Evolutionary conservation across 2,329 filamentous ascomycete genomes (phyloP), one percentile per base, ranked within the genome.

Genomic region (Dactylella cylindrospora): DNA sequence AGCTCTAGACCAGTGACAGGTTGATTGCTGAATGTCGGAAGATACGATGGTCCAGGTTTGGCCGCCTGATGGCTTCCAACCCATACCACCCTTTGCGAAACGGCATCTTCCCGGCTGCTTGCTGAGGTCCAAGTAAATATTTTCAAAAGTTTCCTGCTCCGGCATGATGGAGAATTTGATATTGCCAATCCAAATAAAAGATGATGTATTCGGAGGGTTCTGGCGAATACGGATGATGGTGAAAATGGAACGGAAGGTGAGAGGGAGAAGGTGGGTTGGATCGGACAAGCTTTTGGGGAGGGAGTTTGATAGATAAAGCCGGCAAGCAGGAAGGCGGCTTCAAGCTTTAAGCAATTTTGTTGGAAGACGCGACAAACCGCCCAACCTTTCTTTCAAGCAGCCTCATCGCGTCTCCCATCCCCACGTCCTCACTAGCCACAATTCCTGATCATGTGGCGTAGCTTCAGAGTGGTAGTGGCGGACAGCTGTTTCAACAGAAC

Each of bases 81-180:
- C 93, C 69, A 97, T 82, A 62, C 93, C 93, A 47, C 84, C 90
- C 73, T 97, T 91, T 66, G 91, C 90, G 71, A 98, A 90, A 72
- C 93, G 84, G 77, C 90, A 96, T 76, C 91, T 93, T 68, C 93
- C 93, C 59, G 84, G 81, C 74, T 93, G 86, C 74, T 90, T 93
- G 70, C 90, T 96, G 62, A 98, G 82, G 73, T 98, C 91, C 70
- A 98, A 83, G 75, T 93, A 90, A 76, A 97, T 95, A 75, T 89
- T 90, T 72, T 97, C 91, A 76, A 98, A 98, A 72, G 86, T 93
- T 82, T 98, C 93, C 53, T 68, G 65, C 7, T 69, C 67, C 32
- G 68, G 65, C 68, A 69, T 69, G 31, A 31, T 62, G 32, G 22
- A n/a, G 54, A 31, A 23, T 28, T 10, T 29, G 31, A 28, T 31